These are phyloP conservation scores for Leccinum insigne DNA, from an alignment of 1,284 basidiomycete species.

Conservation along the genomic window DNA sequence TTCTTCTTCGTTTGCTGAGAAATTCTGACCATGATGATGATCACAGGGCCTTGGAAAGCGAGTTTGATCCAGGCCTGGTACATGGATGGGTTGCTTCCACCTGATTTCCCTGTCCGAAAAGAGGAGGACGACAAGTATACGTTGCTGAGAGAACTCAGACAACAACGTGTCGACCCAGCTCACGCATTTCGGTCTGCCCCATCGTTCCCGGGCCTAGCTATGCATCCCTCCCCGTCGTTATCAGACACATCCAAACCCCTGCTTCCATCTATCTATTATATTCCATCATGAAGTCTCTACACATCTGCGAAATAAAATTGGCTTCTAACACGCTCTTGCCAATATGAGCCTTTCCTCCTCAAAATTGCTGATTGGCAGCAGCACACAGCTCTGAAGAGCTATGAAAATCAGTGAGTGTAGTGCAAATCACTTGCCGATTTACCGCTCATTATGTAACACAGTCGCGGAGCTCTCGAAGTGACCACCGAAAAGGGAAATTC, in stretches of 20 bases:
- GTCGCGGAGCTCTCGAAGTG: too few relatives aligned
- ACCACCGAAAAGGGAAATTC: too few relatives aligned
- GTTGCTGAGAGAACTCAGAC: conserved; percentile 67
- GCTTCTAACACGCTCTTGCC: too few relatives aligned
- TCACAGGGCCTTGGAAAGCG: conserved; percentile 77
- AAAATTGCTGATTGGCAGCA: too few relatives aligned
- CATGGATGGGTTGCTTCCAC: conserved; percentile 75
- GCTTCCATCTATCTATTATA: conserved; percentile 60
- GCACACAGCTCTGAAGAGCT: too few relatives aligned
- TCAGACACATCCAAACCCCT: conserved; percentile 54
- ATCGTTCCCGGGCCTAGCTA: conserved; percentile 30
- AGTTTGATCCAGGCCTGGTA: conserved; percentile 87
- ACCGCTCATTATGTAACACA: too few relatives aligned
- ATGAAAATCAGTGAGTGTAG: too few relatives aligned
- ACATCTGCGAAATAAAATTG: too few relatives aligned
- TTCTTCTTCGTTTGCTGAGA: not conserved
- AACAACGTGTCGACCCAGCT: conserved; percentile 73
- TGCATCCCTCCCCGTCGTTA: conserved; percentile 19
- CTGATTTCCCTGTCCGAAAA: conserved; percentile 73
- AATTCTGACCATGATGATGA: conserved; percentile 9
- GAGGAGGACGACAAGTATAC: conserved; percentile 71
- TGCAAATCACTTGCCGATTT: too few relatives aligned
- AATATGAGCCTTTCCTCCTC: too few relatives aligned
- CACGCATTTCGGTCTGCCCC: conserved; percentile 67
- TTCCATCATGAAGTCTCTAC: too few relatives aligned